phyloP scores from a whole-genome alignment of 2,329 filamentous ascomycete species.

The Apiospora pterosperma region DNA sequence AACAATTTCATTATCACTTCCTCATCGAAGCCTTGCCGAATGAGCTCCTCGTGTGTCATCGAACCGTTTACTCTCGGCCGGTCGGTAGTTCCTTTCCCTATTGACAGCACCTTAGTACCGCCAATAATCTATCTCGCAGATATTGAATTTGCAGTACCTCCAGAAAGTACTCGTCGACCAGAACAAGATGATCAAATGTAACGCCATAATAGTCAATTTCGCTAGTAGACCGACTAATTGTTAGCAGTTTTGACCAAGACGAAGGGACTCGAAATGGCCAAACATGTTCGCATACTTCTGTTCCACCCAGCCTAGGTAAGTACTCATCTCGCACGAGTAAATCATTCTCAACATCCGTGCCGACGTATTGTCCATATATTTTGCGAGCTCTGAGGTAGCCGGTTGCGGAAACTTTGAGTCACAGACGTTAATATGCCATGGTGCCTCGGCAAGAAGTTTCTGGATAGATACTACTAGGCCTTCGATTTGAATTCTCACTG shows the following conservation, averaged over 20 bases:
- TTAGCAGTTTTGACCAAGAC: background rate
- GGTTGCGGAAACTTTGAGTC: constrained; percentile 5
- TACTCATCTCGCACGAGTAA: constrained; percentile 10
- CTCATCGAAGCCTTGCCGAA: too few species aligned
- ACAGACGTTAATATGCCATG: constrained; percentile 10
- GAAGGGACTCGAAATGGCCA: background rate
- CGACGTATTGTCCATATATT: constrained; percentile 11
- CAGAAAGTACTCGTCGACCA: constrained; percentile 29
- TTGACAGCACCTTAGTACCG: constrained; percentile 39
- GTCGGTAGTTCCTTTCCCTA: constrained; percentile 32
- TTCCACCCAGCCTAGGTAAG: constrained; percentile 9
- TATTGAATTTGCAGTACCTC: constrained; percentile 40
- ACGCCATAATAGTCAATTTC: constrained; percentile 36
- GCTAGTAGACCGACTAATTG: too few species aligned
- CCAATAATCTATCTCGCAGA: constrained; percentile 38
- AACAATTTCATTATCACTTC: too few species aligned
- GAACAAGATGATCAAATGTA: constrained; percentile 38
- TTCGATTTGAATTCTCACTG: constrained; percentile 16
- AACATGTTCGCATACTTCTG: too few species aligned
- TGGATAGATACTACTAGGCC: constrained; percentile 13
- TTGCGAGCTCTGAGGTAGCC: constrained; percentile 12
- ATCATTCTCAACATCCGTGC: constrained; percentile 5
- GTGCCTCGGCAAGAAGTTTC: constrained; percentile 12
- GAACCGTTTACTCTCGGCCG: constrained; percentile 26
- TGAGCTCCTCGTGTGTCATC: too few species aligned